Evolutionary conservation across 2,329 filamentous ascomycete species (phyloP), one percentile per base, ranked within the genome.

Genomic region (Fusarium sp.): DNA sequence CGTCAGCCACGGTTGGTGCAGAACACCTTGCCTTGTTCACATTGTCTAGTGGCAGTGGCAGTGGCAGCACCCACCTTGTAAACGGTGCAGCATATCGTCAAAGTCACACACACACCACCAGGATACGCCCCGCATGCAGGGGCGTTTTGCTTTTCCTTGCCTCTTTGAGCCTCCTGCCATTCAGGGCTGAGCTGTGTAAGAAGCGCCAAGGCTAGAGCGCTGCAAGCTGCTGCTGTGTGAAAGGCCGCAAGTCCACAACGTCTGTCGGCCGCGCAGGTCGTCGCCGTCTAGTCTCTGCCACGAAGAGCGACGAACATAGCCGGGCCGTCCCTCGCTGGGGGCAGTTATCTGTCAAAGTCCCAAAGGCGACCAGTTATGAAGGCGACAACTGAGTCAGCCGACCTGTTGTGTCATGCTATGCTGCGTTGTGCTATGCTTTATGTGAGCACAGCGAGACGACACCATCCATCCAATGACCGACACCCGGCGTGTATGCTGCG

Each of bases 1-100:
- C 63, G 23, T 41, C 52, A 75, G 72, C 62, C 66, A 75, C 68
- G 34, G 68, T 73, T 59, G 68, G 72, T 73, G 72, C 43, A 73
- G 72, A 75, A 73, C 27, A 62, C 66, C 68, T 41, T 73, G 45
- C 69, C 68, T 45, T 73, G 57, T 73, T 52, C 57, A 43, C 74
- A 74, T 74, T 74, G 72, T 70, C 71, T 66, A 59, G 64, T 23
- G 14, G 39, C 45, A 58, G 30, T 8, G 43, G 23, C 41, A 59
- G 64, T 23, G 14, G 39, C 45, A 58, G 30, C 10, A 43, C 27
- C 41, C 56, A 57, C 45, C 56, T 25, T 66, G 50, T 34, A 67
- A 73, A 74, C 72, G 66, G 70, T 74, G 62, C 60, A 74, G 62
- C 69, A 70, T 75, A 70, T 73, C 66, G 69, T 32, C 62, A 64